phyloP scores from a whole-genome alignment of 2,329 filamentous ascomycete species.

The Beauveria caledonica region DNA sequence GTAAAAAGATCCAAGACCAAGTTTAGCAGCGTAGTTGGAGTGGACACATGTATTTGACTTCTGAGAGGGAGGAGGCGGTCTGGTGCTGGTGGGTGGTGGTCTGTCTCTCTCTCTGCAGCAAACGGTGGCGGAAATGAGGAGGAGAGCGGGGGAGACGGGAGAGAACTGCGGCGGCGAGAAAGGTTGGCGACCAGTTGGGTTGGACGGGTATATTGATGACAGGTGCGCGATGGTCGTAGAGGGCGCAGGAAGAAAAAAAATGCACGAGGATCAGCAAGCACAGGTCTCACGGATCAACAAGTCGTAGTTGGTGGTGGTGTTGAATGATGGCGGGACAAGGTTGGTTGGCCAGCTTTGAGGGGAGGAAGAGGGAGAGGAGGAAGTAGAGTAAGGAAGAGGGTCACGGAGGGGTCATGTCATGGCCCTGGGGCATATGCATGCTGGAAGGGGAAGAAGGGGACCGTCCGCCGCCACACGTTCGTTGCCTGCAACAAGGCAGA shows the following conservation, averaged over 20 bases:
- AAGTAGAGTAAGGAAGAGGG: not conserved
- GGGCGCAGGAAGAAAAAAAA: not conserved
- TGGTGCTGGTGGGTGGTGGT: not conserved
- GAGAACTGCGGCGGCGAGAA: not conserved
- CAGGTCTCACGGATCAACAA: not conserved
- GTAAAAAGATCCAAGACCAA: constrained; percentile 1
- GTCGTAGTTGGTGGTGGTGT: not conserved
- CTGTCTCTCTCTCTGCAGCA: not conserved
- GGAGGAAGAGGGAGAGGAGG: not conserved
- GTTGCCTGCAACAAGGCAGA: not conserved
- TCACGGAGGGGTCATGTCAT: too few relatives aligned
- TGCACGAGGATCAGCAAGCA: not conserved
- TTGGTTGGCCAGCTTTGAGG: not conserved
- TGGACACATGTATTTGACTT: constrained; percentile 3
- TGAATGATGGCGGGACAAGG: constrained; percentile 4
- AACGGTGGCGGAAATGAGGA: constrained; percentile 8
- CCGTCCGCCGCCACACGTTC: not conserved
- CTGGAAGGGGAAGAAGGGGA: not conserved
- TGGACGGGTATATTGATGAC: not conserved
- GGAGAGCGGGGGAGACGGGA: not conserved
- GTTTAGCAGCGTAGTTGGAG: constrained; percentile 4
- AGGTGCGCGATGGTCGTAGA: not conserved
- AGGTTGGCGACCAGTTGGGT: not conserved
- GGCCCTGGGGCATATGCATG: too few relatives aligned
- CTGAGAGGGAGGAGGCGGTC: not conserved